These are phyloP conservation scores for Coix lacrymajobi DNA, from an alignment of 176 grass and related monocot species.

Conservation along the genomic window DNA sequence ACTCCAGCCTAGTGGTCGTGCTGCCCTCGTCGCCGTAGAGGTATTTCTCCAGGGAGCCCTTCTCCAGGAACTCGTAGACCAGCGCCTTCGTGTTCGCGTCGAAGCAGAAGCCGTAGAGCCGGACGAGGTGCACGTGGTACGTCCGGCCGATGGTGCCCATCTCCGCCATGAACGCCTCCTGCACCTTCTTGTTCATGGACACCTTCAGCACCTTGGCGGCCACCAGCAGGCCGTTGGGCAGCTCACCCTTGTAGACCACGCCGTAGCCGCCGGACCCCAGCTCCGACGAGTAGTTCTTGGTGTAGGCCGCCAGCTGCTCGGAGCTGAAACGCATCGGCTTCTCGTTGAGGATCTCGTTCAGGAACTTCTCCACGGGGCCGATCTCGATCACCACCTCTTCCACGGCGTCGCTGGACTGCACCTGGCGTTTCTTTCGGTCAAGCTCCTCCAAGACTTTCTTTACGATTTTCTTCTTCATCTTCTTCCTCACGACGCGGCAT, in stretches of 20 bases:
- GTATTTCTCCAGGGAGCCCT: constrained; percentile 61
- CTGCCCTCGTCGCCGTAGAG: constrained; percentile 23
- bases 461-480: constrained; percentile 10
- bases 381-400: constrained; percentile 44
- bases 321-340: constrained; percentile 53
- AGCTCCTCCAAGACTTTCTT: not conserved
- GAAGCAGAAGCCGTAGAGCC: constrained; percentile 85
- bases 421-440: not conserved
- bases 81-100: constrained; percentile 49
- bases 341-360: constrained; percentile 51
- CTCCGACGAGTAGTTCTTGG: constrained; percentile 31
- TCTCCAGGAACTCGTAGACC: constrained; percentile 75
- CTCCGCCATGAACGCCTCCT: constrained; percentile 81
- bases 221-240: constrained; percentile 42
- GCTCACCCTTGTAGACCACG: constrained; percentile 54
- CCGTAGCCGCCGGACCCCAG: constrained; percentile 63
- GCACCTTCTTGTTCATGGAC: constrained; percentile 36
- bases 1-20: not conserved
- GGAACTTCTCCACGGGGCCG: constrained; percentile 45
- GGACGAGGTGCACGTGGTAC: constrained; percentile 71
- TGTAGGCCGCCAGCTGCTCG: constrained; percentile 38
- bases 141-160: constrained; percentile 62
- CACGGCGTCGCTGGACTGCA: not conserved
- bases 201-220: constrained; percentile 59
- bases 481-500: not conserved